Evolutionary conservation across 2,329 filamentous ascomycete species (phyloP).

Genomic region (Chaetomium strumarium): DNA sequence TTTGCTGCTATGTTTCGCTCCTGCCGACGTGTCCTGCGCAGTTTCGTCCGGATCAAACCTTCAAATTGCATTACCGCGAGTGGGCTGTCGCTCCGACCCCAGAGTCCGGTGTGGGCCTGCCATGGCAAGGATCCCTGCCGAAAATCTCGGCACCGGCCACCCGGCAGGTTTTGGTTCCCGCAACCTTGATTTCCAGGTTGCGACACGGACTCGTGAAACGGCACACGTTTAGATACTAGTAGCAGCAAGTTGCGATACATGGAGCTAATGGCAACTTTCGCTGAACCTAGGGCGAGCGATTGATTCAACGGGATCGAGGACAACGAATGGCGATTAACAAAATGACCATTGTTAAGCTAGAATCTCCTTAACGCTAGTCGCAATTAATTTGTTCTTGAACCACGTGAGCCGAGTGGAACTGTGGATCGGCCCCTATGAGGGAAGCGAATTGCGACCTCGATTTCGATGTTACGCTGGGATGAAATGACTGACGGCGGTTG

Average conservation of each 20-base stretch:
- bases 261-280: too few relatives aligned
- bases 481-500: background rate
- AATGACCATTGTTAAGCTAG: too few relatives aligned
- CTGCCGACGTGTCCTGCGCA: background rate
- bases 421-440: conserved; percentile 3
- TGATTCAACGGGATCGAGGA: too few relatives aligned
- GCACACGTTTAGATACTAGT: too few relatives aligned
- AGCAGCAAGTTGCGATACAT: too few relatives aligned
- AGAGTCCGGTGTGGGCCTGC: conserved; percentile 7
- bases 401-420: conserved; percentile 9
- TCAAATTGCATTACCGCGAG: background rate
- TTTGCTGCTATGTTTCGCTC: too few relatives aligned
- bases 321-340: too few relatives aligned
- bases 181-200: background rate
- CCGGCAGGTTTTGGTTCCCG: background rate
- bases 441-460: conserved; percentile 1
- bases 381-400: conserved; percentile 9
- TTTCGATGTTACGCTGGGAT: background rate
- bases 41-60: too few relatives aligned
- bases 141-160: conserved; percentile 15
- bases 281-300: too few relatives aligned
- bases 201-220: too few relatives aligned
- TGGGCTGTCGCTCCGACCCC: conserved; percentile 13
- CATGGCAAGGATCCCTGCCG: conserved; percentile 18
- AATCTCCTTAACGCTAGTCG: background rate